Evolutionary conservation across 768 basidiomycete species (phyloP).

Genomic region (Auricularia sp.): DNA sequence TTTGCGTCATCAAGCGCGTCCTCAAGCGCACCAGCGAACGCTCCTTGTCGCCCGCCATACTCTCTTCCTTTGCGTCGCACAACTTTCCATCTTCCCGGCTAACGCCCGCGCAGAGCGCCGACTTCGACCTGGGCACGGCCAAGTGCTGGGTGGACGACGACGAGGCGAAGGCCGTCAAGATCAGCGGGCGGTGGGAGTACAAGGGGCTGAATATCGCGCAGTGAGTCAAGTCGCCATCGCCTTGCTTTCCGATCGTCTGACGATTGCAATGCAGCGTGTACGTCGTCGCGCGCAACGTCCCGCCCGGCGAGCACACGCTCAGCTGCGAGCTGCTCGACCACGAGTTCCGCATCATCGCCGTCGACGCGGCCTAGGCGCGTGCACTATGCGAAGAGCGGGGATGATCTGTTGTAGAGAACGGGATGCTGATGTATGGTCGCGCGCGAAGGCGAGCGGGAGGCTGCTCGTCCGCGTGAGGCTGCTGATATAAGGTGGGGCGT

Average conservation of each 20-base stretch:
- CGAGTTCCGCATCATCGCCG: slow-evolving; percentile 2
- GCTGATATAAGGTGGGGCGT: no score
- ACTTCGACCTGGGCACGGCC: neutral
- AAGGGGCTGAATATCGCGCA: neutral
- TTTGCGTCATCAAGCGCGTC: no score
- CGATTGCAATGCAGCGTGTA: neutral
- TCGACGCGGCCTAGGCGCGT: neutral
- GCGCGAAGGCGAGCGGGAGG: no score
- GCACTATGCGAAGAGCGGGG: no score
- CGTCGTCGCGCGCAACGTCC: neutral
- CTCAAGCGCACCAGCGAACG: no score
- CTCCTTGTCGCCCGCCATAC: no score
- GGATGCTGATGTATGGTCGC: no score
- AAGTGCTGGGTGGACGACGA: slow-evolving; percentile 6
- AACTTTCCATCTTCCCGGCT: no score
- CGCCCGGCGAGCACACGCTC: neutral
- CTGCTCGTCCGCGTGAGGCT: no score
- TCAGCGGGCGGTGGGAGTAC: neutral
- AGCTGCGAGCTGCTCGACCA: neutral
- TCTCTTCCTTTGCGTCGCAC: no score
- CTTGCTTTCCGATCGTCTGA: neutral
- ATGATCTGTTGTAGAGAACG: no score
- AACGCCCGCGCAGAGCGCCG: neutral
- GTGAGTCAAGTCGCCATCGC: neutral
- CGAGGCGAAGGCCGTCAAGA: neutral